Base-by-base conservation (phyloP, 2,329 filamentous ascomycete genomes). In the Macroventuria anomochaeta region DNA sequence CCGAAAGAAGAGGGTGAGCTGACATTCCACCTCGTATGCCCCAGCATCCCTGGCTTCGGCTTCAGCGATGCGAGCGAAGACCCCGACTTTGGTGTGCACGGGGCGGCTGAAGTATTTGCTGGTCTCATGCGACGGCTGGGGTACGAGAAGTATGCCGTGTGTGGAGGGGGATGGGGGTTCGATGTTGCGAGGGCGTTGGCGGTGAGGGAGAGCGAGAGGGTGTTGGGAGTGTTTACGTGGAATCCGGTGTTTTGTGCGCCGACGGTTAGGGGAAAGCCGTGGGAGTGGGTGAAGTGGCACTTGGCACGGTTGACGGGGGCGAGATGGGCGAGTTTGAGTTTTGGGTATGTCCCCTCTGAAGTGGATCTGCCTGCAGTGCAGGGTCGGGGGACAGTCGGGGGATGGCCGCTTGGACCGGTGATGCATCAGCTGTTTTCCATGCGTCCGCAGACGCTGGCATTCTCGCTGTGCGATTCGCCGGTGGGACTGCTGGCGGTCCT, bases 21-120 rank as follows among this genome's bases (percentile, higher is more conserved):
- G 54, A 79, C 85, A 0, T 90, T 89, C 63, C 84, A 89, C 63
- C 67, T 89, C n/a, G 80, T 90, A 17, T 83, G 84, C 17, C 87
- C 87, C 1, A 85, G 84, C 36, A 79, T 89, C 17, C 86, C 87
- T 0, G 87, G 86, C 0, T 76, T 88, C 38, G 87, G 85, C 13
- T 90, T 89, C 65, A 88, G 86, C 68, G 86, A 89, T 68, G 77
- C 85, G 2, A 77, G 87, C 32, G 75, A 78, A 0, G 77, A 77
- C 48, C 80, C 80, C 40, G 73, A 73, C 7, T 76, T 81, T 64
- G 78, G 80, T n/a, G 71, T 85, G 49, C 67, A 76, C 5, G 75
- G 80, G 11, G 84, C 84, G 0, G 85, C 84, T 0, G 77, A 79
- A 2, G 71, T 87, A 11, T 79, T 88, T 46, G 76, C 87, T 63